These are phyloP conservation scores for Saturnispora besseyi DNA, from an alignment of 805 yeast genomes.

Conservation along the genomic window DNA sequence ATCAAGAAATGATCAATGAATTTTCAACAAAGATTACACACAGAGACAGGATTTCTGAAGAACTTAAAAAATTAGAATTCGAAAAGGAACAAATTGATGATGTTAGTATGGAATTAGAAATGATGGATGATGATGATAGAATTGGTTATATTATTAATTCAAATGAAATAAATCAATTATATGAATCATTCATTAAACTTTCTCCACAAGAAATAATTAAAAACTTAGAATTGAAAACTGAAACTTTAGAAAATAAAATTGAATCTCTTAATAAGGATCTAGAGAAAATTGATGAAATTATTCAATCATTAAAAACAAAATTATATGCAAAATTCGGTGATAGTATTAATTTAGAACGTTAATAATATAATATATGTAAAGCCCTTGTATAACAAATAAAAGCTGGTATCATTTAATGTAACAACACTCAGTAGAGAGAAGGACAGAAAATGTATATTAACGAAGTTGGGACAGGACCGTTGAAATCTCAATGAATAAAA, in stretches of 20 bases:
- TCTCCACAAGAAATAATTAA: conserved; percentile 58
- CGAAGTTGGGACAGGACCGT: too few relatives aligned
- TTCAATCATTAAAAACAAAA: conserved; percentile 56
- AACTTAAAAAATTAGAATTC: conserved; percentile 40
- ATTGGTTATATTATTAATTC: conserved; percentile 54
- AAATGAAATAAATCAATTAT: conserved; percentile 54
- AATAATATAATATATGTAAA: neutral
- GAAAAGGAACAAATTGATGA: conserved; percentile 89
- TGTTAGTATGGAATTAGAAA: conserved; percentile 73
- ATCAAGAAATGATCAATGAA: conserved; percentile 81
- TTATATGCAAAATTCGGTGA: conserved; percentile 85
- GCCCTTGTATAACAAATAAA: too few relatives aligned
- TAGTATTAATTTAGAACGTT: conserved; percentile 75
- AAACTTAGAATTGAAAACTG: conserved; percentile 56
- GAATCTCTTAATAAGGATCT: conserved; percentile 37
- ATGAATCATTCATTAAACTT: conserved; percentile 69
- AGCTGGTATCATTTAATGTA: too few relatives aligned
- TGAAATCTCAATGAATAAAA: too few relatives aligned
- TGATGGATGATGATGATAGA: conserved; percentile 67
- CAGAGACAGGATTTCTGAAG: conserved; percentile 48
- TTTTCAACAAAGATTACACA: conserved; percentile 76
- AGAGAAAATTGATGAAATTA: conserved; percentile 42
- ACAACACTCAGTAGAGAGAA: too few relatives aligned
- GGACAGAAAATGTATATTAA: too few relatives aligned
- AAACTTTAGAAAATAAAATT: conserved; percentile 42